Conservation (phyloP, 1,139 yeast genomes). For the Oligophagozyma castellii region DNA sequence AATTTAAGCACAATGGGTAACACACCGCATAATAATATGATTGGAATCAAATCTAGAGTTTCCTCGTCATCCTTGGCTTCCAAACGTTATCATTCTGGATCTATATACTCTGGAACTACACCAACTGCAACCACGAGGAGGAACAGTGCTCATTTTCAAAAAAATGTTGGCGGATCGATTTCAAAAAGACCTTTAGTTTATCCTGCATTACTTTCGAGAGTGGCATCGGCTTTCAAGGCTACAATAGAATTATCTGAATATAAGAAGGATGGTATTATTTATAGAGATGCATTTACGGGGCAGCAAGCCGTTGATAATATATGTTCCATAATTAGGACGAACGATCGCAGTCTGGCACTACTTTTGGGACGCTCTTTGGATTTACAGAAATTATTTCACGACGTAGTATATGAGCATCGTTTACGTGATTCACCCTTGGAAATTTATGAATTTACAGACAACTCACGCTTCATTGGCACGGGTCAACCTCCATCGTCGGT, state of each 20-base stretch:
- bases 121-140: too few species aligned
- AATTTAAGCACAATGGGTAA: not conserved
- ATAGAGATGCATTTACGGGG: constrained; percentile 91
- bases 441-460: constrained; percentile 74
- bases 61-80: constrained; percentile 6
- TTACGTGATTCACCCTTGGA: constrained; percentile 79
- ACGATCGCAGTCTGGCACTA: constrained; percentile 81
- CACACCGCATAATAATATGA: constrained; percentile 2
- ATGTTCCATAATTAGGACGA: constrained; percentile 72
- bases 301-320: constrained; percentile 85
- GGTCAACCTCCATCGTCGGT: constrained; percentile 17
- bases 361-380: constrained; percentile 84
- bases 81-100: constrained; percentile 15
- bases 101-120: too few species aligned
- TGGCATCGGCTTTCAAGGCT: constrained; percentile 67
- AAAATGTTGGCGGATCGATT: constrained; percentile 5
- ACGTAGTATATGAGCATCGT: constrained; percentile 89
- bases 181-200: constrained; percentile 33
- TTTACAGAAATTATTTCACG: constrained; percentile 89
- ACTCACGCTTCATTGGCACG: constrained; percentile 21
- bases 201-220: constrained; percentile 80
- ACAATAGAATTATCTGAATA: constrained; percentile 61
- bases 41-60: constrained; percentile 25
- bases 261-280: constrained; percentile 86
- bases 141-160: too few species aligned